A percentile compares a stretch with the other conserved stretches of the same genome.
phyloP scores from a whole-genome alignment of 169 alveolate genomes.

The Theileria equi region DNA sequence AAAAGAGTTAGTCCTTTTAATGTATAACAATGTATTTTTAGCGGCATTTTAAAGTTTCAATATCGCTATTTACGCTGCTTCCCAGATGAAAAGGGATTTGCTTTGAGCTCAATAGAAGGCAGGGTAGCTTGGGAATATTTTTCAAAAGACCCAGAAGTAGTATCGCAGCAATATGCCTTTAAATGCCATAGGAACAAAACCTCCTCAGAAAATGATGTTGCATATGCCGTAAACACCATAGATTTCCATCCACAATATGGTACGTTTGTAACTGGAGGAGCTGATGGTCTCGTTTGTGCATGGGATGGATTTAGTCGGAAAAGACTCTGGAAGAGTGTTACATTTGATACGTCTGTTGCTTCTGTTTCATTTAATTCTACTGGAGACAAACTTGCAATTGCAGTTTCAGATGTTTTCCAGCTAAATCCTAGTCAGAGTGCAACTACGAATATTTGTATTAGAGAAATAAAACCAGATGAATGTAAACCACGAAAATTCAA shows the following conservation, averaged over 20 bases:
- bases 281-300: slow-evolving; percentile 88
- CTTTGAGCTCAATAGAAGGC: slow-evolving; percentile 91
- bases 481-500: slow-evolving; percentile 32
- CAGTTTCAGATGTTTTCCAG: slow-evolving; percentile 29
- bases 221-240: slow-evolving; percentile 85
- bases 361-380: slow-evolving; percentile 74
- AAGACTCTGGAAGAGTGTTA: slow-evolving; percentile 80
- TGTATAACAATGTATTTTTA: neutral
- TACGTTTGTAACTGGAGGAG: slow-evolving; percentile 91
- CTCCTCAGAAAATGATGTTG: slow-evolving; percentile 63
- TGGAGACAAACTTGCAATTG: slow-evolving; percentile 81
- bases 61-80: slow-evolving; percentile 82
- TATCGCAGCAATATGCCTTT: slow-evolving; percentile 83
- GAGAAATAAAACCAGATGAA: slow-evolving; percentile 44
- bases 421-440: slow-evolving; percentile 20
- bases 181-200: slow-evolving; percentile 87
- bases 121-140: slow-evolving; percentile 89
- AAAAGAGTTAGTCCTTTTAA: slow-evolving; percentile 45
- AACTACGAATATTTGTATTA: slow-evolving; percentile 26
- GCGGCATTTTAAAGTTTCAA: slow-evolving; percentile 79
- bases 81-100: slow-evolving; percentile 89
- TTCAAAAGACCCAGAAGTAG: slow-evolving; percentile 74
- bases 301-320: slow-evolving; percentile 90
- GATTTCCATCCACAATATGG: slow-evolving; percentile 86
- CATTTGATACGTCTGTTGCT: slow-evolving; percentile 75